Evolutionary conservation across 1,284 basidiomycete species (phyloP).

Genomic region (Meira nashicola): DNA sequence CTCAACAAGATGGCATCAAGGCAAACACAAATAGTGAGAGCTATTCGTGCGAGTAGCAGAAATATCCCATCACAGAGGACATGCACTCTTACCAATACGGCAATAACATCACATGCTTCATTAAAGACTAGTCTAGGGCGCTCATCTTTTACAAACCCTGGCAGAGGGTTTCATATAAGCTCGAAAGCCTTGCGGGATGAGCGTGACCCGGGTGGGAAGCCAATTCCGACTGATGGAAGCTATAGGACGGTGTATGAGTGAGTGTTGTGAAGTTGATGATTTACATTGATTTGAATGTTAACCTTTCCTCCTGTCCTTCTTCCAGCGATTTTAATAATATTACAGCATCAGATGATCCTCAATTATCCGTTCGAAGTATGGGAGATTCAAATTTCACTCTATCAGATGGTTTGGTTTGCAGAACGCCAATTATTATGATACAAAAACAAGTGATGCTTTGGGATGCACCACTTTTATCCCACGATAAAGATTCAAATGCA

Average conservation of each 20-base stretch:
- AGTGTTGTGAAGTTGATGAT: conserved; percentile 8
- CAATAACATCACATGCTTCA: too few species aligned
- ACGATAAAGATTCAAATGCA: conserved; percentile 53
- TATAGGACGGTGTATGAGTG: conserved; percentile 41
- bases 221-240: conserved; percentile 27
- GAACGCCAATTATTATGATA: conserved; percentile 73
- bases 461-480: conserved; percentile 66
- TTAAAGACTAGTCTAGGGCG: too few species aligned
- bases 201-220: conserved; percentile 37
- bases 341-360: conserved; percentile 17
- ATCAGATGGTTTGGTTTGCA: conserved; percentile 65
- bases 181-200: not conserved
- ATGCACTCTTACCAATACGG: too few species aligned
- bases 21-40: too few species aligned
- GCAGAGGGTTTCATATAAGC: not conserved
- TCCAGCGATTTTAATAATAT: conserved; percentile 40
- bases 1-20: too few species aligned
- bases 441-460: conserved; percentile 79
- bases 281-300: not conserved
- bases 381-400: conserved; percentile 28
- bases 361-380: conserved; percentile 24
- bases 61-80: too few species aligned
- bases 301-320: not conserved
- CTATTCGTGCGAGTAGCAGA: too few species aligned
- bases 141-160: not conserved